These are phyloP conservation scores for Gyrodon lividus DNA, from an alignment of 768 basidiomycete species.

Conservation along the genomic window DNA sequence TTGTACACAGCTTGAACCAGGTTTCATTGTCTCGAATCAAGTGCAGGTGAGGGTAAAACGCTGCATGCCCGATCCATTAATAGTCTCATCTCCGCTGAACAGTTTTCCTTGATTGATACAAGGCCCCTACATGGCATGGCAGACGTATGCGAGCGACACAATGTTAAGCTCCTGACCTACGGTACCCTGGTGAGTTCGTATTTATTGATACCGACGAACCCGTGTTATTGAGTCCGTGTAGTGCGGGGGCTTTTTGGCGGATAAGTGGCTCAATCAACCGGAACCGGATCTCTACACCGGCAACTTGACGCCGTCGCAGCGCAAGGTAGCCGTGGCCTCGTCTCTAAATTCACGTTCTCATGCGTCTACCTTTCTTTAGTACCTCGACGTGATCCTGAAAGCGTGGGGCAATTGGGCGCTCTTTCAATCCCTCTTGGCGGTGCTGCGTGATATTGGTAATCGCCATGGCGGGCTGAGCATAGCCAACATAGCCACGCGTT, in stretches of 20 bases:
- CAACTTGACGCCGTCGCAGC: conserved; percentile 74
- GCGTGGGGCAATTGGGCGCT: conserved; percentile 79
- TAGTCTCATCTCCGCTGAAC: conserved; percentile 10
- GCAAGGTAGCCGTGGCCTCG: conserved; percentile 53
- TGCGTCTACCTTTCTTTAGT: conserved; percentile 42
- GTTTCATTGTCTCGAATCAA: conserved; percentile 77
- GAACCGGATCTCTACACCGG: conserved; percentile 73
- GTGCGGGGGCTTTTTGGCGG: conserved; percentile 84
- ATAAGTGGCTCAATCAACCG: conserved; percentile 65
- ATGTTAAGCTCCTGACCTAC: conserved; percentile 75
- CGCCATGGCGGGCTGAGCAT: conserved; percentile 65
- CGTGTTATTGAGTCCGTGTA: conserved; percentile 29
- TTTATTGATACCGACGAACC: conserved; percentile 1
- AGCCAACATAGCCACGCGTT: conserved; percentile 77
- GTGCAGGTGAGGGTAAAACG: conserved; percentile 55
- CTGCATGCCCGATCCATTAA: neutral
- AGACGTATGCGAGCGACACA: conserved; percentile 70
- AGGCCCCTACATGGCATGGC: conserved; percentile 76
- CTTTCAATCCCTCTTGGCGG: conserved; percentile 63
- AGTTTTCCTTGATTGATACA: conserved; percentile 84
- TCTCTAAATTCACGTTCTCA: neutral
- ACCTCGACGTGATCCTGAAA: conserved; percentile 77
- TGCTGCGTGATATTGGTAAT: conserved; percentile 64
- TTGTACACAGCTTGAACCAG: conserved; percentile 69
- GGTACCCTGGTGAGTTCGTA: conserved; percentile 64